Evolutionary conservation across 768 basidiomycete species (phyloP).

Genomic region (Cystofilobasidium macerans): DNA sequence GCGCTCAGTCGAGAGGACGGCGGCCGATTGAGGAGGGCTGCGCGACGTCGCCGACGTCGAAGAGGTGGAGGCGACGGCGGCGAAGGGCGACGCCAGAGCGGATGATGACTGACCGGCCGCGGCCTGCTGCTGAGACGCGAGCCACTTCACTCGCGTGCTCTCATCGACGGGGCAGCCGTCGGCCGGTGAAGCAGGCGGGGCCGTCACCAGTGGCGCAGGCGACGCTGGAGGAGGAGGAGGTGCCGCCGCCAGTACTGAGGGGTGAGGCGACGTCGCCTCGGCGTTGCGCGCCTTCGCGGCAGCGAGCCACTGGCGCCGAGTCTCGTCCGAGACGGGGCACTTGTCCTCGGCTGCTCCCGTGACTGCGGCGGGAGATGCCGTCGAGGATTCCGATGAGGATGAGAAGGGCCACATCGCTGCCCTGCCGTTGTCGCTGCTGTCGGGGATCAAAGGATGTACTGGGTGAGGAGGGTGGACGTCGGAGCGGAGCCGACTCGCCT

Average conservation of each 20-base stretch:
- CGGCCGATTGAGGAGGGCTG: conserved; percentile 2
- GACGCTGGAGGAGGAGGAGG: neutral
- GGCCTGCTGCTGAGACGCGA: conserved; percentile 28
- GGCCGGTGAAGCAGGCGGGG: conserved; percentile 14
- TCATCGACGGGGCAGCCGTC: conserved; percentile 60
- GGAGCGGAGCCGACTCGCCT: no score
- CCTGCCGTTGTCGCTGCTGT: neutral
- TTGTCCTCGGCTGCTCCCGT: neutral
- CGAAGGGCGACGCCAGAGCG: conserved; percentile 23
- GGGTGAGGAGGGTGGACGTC: no score
- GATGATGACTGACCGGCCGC: conserved; percentile 24
- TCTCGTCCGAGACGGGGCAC: conserved; percentile 7
- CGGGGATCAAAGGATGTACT: neutral
- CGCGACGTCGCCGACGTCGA: neutral
- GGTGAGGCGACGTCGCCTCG: neutral
- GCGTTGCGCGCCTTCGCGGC: neutral
- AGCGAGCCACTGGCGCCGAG: neutral
- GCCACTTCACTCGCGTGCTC: conserved; percentile 44
- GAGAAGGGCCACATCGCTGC: conserved; percentile 5
- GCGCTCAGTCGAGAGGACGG: conserved; percentile 55
- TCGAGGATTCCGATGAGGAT: neutral
- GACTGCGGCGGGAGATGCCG: neutral
- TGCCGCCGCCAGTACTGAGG: neutral
- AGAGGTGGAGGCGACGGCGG: conserved; percentile 13
- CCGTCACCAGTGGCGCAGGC: neutral